phyloP scores from a whole-genome alignment of 1,284 basidiomycete genomes.

The Ganoderma lucidum region DNA sequence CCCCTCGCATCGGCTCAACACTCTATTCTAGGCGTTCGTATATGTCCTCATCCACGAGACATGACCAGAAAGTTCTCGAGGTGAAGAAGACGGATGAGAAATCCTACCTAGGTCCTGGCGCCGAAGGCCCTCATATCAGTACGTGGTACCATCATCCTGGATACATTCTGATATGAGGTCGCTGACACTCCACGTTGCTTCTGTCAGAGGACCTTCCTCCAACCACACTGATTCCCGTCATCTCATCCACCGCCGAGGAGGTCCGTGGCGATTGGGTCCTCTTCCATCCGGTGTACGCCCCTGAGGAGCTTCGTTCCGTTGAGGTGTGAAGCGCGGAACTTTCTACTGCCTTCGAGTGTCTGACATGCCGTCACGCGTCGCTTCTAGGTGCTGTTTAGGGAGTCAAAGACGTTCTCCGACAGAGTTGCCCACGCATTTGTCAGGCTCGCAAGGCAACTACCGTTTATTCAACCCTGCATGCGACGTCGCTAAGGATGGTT shows the following conservation, averaged over 20 bases:
- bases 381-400: slow-evolving; percentile 71
- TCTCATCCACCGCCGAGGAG: slow-evolving; percentile 20
- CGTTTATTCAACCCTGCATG: background rate
- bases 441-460: slow-evolving; percentile 57
- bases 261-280: slow-evolving; percentile 82
- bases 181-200: slow-evolving; percentile 13
- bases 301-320: slow-evolving; percentile 82
- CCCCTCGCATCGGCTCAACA: slow-evolving; percentile 23
- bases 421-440: slow-evolving; percentile 76
- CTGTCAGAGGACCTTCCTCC: slow-evolving; percentile 32
- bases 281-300: slow-evolving; percentile 83
- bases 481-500: background rate
- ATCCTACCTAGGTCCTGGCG: slow-evolving; percentile 33
- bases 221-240: slow-evolving; percentile 11
- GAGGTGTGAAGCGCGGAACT: slow-evolving; percentile 51
- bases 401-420: slow-evolving; percentile 75
- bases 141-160: slow-evolving; percentile 19
- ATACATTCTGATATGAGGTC: background rate
- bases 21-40: slow-evolving; percentile 26
- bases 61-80: slow-evolving; percentile 16
- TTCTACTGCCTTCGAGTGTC: background rate
- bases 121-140: slow-evolving; percentile 46
- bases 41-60: slow-evolving; percentile 15
- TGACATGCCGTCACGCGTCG: slow-evolving; percentile 4
- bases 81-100: slow-evolving; percentile 34